These are phyloP conservation scores for Akanthomyces lecanii DNA, from an alignment of 2,329 filamentous ascomycete species.

Conservation along the genomic window DNA sequence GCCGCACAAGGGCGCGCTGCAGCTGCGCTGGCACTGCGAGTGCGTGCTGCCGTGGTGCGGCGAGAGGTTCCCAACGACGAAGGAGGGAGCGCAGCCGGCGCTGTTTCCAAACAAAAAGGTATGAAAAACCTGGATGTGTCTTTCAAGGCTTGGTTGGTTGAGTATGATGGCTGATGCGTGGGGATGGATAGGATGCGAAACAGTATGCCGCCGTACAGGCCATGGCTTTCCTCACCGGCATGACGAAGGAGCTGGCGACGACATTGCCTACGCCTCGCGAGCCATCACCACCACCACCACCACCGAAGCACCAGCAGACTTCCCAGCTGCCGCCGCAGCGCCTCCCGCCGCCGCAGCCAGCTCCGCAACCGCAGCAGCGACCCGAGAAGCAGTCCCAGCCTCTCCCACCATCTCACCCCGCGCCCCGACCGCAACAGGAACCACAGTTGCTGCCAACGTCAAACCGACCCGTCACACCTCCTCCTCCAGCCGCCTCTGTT, in stretches of 20 bases:
- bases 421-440: background rate
- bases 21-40: conserved; percentile 23
- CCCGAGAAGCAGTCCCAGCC: background rate
- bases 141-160: background rate
- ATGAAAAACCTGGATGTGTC: background rate
- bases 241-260: background rate
- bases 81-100: conserved; percentile 26
- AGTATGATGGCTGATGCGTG: background rate
- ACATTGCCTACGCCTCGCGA: conserved; percentile 3
- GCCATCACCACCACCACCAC: background rate
- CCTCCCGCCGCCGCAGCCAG: background rate
- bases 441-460: background rate
- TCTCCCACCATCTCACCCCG: background rate
- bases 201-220: conserved; percentile 49
- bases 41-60: conserved; percentile 24
- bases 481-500: background rate
- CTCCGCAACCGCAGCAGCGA: background rate
- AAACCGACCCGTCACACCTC: background rate
- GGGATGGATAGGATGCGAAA: conserved; percentile 39
- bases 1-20: conserved; percentile 22
- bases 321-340: background rate
- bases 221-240: conserved; percentile 35
- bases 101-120: conserved; percentile 44
- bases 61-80: conserved; percentile 23
- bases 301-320: background rate